Base-by-base conservation (phyloP, 2,329 filamentous ascomycete genomes). In the Aspergillus ruber region DNA sequence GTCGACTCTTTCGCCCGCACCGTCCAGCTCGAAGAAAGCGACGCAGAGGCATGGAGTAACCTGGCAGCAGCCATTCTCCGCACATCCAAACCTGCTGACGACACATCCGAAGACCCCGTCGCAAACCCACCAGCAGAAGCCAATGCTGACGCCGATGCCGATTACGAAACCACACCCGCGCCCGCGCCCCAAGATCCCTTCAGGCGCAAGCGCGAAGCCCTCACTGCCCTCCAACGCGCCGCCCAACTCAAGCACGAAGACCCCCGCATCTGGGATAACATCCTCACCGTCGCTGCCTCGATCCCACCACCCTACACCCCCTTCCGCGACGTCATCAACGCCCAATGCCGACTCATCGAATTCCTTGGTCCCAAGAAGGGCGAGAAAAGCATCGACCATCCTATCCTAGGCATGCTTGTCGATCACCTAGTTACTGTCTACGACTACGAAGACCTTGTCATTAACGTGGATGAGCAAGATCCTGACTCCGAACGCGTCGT, bases 261-360 rank as follows among this genome's bases (percentile, higher is more conserved):
- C 70, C 88, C 86, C 79, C 84, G 88, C 57, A 96, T 98, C 66
- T 97, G 91, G 91, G 88, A 95, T 64, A 98, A 98, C 60, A 85
- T 97, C 13, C 80, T 98, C 48, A 93, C 90, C 0, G 84, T 97
- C 18, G 86, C 88, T 0, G 82, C 87, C 0, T 86, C 88, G 1
- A 79, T 93, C 23, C 78, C 77, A 1, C 90, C 91, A 0, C 85
- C 88, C 1, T 50, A 56, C 25, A 74, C 70, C 0, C 82, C 85
- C 0, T 83, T 89, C 61, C 67, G 75, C 0, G 89, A 96, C 52
- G 81, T 95, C 44, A 73, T 95, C 27, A 76, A 84, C 4, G 88
- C 88, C 0, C 78, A 93, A 50, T 80, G 79, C 36, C 82, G 85
- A 51, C 77, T 97, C 44, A 81, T 95, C 46, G 82, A 85, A 20